phyloP scores from a whole-genome alignment of 108 stramenopile species.

The Nitzschia sp. region DNA sequence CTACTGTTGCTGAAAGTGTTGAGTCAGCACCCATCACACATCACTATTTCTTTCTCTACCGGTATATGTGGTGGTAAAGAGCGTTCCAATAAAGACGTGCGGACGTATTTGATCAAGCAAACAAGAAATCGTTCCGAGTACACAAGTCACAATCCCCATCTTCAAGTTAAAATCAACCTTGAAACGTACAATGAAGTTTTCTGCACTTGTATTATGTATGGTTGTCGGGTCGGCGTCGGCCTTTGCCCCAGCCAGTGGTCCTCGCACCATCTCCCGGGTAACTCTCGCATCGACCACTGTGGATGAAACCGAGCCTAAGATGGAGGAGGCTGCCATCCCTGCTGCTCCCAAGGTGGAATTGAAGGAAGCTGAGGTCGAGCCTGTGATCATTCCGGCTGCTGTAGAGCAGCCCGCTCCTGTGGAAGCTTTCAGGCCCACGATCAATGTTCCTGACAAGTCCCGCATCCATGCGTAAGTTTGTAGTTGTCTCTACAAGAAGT shows the following conservation, averaged over 20 bases:
- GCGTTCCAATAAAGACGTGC: neutral
- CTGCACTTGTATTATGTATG: neutral
- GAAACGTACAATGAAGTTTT: constrained; percentile 1
- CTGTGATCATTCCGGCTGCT: neutral
- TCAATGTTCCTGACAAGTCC: neutral
- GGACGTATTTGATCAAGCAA: neutral
- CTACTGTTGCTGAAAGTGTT: too few species aligned
- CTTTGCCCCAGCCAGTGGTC: neutral
- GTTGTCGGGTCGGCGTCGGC: neutral
- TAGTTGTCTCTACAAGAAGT: constrained; percentile 75
- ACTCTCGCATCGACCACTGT: neutral
- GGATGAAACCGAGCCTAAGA: neutral
- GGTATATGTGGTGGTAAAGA: neutral
- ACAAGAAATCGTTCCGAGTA: neutral
- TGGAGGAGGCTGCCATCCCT: neutral
- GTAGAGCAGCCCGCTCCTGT: neutral
- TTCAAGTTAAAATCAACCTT: neutral
- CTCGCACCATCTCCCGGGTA: neutral
- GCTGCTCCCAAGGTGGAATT: too few species aligned
- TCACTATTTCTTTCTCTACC: neutral
- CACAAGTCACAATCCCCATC: neutral
- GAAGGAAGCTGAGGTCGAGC: too few species aligned
- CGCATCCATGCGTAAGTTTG: constrained; percentile 2
- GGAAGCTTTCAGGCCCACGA: neutral
- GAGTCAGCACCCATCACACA: neutral